Evolutionary conservation across 495 filamentous ascomycete species (phyloP).

Genomic region (Daldinia loculata): DNA sequence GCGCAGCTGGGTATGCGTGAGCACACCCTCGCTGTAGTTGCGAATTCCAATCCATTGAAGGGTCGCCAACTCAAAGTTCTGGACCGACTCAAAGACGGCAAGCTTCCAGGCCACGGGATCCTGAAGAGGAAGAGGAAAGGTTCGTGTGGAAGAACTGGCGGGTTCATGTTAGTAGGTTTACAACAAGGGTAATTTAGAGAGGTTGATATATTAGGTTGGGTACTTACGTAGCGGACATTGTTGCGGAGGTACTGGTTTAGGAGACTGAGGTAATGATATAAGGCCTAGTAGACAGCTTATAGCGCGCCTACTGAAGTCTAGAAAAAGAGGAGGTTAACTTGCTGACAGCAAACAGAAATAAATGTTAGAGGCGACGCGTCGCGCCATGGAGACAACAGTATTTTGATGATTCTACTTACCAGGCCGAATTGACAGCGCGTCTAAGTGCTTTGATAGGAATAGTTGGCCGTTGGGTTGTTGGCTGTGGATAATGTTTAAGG

Average conservation of each 20-base stretch:
- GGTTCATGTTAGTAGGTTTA: background rate
- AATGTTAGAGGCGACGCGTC: background rate
- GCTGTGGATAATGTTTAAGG: background rate
- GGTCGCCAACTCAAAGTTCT: background rate
- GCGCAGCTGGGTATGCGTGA: background rate
- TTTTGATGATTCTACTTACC: background rate
- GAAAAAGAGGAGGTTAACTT: background rate
- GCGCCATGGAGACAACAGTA: background rate
- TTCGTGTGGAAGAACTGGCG: background rate
- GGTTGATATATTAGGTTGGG: background rate
- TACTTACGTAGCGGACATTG: slow-evolving; percentile 1
- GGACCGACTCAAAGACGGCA: background rate
- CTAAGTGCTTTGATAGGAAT: background rate
- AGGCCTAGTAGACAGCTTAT: background rate
- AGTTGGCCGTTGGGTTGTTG: background rate
- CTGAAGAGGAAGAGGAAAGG: background rate
- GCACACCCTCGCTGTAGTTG: background rate
- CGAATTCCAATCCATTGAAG: background rate
- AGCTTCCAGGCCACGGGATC: background rate
- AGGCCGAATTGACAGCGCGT: too few relatives aligned
- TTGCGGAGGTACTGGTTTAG: background rate
- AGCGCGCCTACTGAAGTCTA: background rate
- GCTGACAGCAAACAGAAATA: background rate
- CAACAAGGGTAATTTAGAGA: background rate
- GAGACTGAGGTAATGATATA: background rate